Conservation (phyloP, 352 stramenopile genomes). For the Pythium grandisporangium region DNA sequence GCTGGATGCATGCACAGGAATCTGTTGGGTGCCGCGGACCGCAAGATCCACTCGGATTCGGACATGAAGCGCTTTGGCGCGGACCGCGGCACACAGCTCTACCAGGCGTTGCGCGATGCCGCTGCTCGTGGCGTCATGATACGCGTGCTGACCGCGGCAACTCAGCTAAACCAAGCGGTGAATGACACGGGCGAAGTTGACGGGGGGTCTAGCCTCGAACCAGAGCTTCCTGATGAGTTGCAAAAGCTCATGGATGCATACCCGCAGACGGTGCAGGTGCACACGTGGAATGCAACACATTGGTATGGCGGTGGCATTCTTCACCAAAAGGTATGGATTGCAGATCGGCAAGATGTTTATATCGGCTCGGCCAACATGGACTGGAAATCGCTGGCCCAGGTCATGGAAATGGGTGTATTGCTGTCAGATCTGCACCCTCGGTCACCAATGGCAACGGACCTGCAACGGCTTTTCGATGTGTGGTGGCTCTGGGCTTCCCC, state of each 20-base stretch:
- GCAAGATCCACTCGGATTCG: constrained; percentile 27
- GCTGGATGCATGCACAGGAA: constrained; percentile 22
- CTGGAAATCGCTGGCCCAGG: constrained; percentile 77
- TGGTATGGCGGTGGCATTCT: constrained; percentile 79
- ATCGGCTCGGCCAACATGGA: constrained; percentile 82
- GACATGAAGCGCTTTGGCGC: constrained; percentile 59
- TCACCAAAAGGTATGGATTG: constrained; percentile 80
- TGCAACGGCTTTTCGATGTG: constrained; percentile 55
- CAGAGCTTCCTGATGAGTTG: constrained; percentile 45
- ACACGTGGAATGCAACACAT: constrained; percentile 45
- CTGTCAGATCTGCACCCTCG: constrained; percentile 29
- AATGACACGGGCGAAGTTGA: background rate
- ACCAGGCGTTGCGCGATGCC: constrained; percentile 38
- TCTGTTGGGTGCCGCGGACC: constrained; percentile 48
- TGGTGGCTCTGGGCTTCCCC: constrained; percentile 60
- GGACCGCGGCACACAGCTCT: constrained; percentile 35
- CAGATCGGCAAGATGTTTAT: constrained; percentile 55
- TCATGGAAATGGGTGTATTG: constrained; percentile 78
- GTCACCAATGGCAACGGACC: constrained; percentile 32
- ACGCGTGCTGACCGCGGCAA: constrained; percentile 41
- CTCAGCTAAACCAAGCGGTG: constrained; percentile 17
- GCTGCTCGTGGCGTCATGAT: constrained; percentile 39
- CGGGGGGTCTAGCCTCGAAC: background rate
- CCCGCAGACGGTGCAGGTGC: constrained; percentile 27
- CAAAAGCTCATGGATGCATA: constrained; percentile 25